Conservation (phyloP, 1,284 basidiomycete species). For the Cystobasidium slooffiae region DNA sequence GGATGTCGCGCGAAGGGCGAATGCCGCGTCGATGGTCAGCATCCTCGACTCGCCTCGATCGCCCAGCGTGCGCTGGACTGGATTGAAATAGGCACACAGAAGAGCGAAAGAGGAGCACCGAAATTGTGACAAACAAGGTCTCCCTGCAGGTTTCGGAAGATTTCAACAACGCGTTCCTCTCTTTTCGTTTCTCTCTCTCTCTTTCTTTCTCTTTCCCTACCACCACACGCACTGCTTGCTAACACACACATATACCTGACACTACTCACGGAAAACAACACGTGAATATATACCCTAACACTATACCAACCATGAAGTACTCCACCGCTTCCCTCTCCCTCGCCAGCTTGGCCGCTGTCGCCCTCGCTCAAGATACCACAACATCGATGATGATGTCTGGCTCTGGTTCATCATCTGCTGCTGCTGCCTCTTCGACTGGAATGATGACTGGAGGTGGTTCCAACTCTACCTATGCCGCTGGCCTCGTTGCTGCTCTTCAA, state of each 20-base stretch:
- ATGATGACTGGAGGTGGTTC: neutral
- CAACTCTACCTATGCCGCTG: conserved; percentile 28
- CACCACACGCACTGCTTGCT: neutral
- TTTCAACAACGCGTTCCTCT: neutral
- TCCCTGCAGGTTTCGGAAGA: neutral
- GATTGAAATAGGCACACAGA: no score
- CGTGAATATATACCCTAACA: no score
- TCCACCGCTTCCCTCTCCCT: conserved; percentile 24
- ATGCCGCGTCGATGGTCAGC: no score
- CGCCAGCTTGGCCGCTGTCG: conserved; percentile 22
- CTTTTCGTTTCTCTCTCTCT: neutral
- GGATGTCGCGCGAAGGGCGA: no score
- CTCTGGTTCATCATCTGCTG: neutral
- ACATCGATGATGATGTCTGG: neutral
- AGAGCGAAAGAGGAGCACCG: conserved; percentile 5
- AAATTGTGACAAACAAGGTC: neutral
- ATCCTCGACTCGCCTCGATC: no score
- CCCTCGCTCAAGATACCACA: conserved; percentile 13
- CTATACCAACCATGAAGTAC: conserved; percentile 32
- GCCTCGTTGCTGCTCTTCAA: conserved; percentile 31
- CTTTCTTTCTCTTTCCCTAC: neutral
- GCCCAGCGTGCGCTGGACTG: no score
- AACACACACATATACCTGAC: neutral
- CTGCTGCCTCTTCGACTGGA: neutral
- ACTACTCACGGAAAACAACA: conserved; percentile 1